Evolutionary conservation across 1,139 yeast species (phyloP), one percentile per base, ranked within the genome.

Genomic region (Hyphopichia buzzinii): DNA sequence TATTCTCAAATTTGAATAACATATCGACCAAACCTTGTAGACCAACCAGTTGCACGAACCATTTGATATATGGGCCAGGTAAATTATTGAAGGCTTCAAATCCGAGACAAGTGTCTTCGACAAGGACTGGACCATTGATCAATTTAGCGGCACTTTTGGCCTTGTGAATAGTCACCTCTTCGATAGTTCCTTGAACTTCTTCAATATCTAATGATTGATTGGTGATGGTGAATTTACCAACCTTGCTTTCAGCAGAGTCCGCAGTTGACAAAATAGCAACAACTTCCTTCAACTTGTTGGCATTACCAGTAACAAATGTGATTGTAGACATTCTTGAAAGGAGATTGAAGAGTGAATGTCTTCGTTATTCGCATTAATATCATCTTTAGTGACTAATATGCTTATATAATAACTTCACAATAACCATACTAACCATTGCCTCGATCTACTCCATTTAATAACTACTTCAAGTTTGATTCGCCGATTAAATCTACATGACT

Each of bases 61-160:
- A 90, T 61, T 90, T 90, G 59, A 80, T 77, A 49, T 77, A 72
- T 1, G 98, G 97, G 7, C 99, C 99, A 1, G 99, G 99, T 38
- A 94, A 74, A 43, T 74, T 69, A 36, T 85, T 81, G 56, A 84
- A 73, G 2, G 95, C 96, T 39, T 73, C 74, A 59, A 85, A 94
- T 8, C 84, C 88, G 34, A 94, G 74, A 37, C 96, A 90, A 0
- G 98, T 94, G 54, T 94, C 99, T 56, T 94, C 99, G 2, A 90
- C 96, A 38, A 94, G 70, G 1, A 88, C 97, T 0, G 97, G 94
- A 0, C 89, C 90, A 4, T 54, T 52, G 12, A 70, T 38, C 21
- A 71, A 50, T 11, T 62, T 56, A 3, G 95, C 92, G 1, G 98
- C 99, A 26, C 79, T 68, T 46, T 67, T 62, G 37, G 95, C 90